Percentiles rank a stretch among this genome's conserved stretches.
Evolutionary conservation across 176 grass and related monocot genomes (phyloP).

Genomic region (Rhynchospora pubera): DNA sequence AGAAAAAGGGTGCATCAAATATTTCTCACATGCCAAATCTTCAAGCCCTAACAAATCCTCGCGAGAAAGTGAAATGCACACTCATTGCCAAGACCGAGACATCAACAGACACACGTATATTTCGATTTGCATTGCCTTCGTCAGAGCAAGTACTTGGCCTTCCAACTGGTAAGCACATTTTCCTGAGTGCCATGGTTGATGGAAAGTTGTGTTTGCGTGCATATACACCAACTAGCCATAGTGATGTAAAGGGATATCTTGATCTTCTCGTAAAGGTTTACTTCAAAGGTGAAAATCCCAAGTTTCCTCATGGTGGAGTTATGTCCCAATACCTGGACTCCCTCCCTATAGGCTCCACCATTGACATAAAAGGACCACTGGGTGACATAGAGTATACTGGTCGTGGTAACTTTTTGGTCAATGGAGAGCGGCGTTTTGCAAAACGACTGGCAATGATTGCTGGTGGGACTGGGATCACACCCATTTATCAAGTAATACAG

Average conservation of each 20-base stretch:
- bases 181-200: conserved; percentile 36
- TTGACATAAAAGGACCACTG: conserved; percentile 53
- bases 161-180: conserved; percentile 64
- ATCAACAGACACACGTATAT: conserved; percentile 45
- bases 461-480: conserved; percentile 81
- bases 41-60: conserved; percentile 39
- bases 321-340: conserved; percentile 75
- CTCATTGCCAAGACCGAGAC: conserved; percentile 42
- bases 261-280: conserved; percentile 86
- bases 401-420: conserved; percentile 35
- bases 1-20: conserved; percentile 23
- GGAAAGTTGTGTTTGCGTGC: conserved; percentile 68
- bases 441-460: conserved; percentile 65
- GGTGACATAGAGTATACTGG: conserved; percentile 67
- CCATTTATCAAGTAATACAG: conserved; percentile 85
- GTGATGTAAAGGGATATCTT: conserved; percentile 45
- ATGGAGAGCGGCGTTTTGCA: conserved; percentile 33
- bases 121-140: conserved; percentile 52
- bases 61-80: conserved; percentile 42
- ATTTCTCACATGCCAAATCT: conserved; percentile 25
- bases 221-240: conserved; percentile 70
- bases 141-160: conserved; percentile 46
- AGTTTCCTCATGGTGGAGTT: conserved; percentile 51
- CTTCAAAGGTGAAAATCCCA: conserved; percentile 52
- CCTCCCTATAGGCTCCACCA: conserved; percentile 28